Evolutionary conservation across 306 rosid species (phyloP), one percentile per base, ranked within the genome.

Genomic region (Lathyrus sativus): DNA sequence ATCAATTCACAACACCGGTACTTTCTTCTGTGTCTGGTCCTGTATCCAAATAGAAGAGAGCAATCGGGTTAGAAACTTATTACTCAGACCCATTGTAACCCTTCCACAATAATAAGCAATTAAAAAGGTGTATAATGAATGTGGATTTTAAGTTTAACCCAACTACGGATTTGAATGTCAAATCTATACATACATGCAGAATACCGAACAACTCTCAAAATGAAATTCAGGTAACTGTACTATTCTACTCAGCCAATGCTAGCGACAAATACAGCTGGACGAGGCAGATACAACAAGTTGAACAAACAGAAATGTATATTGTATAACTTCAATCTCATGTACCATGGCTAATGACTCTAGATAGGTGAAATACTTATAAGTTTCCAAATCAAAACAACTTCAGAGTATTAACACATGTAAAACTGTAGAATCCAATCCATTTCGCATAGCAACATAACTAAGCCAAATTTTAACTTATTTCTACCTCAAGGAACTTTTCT

Each of bases 11-110:
- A 61, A 51, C 77, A 57, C 75, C 81, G 49, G 84, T 55, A 57
- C 62, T 78, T 49, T 75, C 81, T 28, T 69, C 86, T 50, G 80
- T 54, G 8, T 28, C 85, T 14, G 73, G 46, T 54, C 86, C 96
- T 83, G 86, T n/a, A 76, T 70, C 59, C 45, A 77, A 72, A 86
- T 60, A 62, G 29, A 70, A 22, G 12, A 71, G 57, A 29, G 61
- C 41, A 60, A 41, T 3, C 26, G 75, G 67, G 37, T 77, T 43
- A 79, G 68, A 50, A 74, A 38, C 54, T 55, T 59, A 44, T 39
- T 42, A 53, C 51, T 14, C 64, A 43, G 9, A 53, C 45, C 37
- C 65, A 38, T 43, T 48, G 24, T n/a, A 46, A 45, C 35, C 44
- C 63, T 33, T 74, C 35, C 24, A 62, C 56, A 41, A 45, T 54